A percentile compares a stretch with the other conserved stretches of the same genome.
These are phyloP conservation scores for Fusarium hostae DNA, from an alignment of 2,329 filamentous ascomycete species.

Conservation along the genomic window DNA sequence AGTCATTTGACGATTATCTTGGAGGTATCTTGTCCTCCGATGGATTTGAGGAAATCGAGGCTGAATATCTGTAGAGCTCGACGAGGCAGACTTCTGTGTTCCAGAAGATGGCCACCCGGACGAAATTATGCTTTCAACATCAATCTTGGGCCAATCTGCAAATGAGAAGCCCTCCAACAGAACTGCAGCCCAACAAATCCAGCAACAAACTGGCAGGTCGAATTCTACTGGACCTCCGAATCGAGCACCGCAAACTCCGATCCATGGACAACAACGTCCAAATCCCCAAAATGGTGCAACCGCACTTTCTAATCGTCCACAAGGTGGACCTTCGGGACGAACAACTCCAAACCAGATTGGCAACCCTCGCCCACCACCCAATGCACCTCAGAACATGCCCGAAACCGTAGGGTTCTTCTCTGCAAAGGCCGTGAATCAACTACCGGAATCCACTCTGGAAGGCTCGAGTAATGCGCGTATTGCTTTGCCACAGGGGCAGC, in stretches of 20 bases:
- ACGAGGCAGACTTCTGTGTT: constrained; percentile 80
- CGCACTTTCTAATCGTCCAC: constrained; percentile 38
- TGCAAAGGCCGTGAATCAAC: constrained; percentile 70
- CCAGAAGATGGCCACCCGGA: constrained; percentile 78
- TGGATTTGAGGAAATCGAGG: constrained; percentile 51
- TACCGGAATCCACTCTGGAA: constrained; percentile 58
- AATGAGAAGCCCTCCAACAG: constrained; percentile 38
- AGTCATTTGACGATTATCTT: constrained; percentile 64
- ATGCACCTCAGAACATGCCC: constrained; percentile 37
- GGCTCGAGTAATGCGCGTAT: constrained; percentile 54
- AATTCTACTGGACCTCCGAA: constrained; percentile 29
- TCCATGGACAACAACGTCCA: constrained; percentile 43
- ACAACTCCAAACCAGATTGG: constrained; percentile 37
- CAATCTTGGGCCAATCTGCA: constrained; percentile 31
- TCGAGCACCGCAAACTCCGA: constrained; percentile 50
- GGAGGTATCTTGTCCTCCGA: constrained; percentile 58
- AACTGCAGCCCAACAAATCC: constrained; percentile 33
- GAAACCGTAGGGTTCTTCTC: constrained; percentile 75
- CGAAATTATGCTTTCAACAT: constrained; percentile 70
- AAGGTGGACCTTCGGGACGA: constrained; percentile 21
- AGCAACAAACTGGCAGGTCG: constrained; percentile 37
- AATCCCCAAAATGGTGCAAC: constrained; percentile 36
- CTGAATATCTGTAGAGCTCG: constrained; percentile 68
- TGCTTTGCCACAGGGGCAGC: constrained; percentile 57
- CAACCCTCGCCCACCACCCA: constrained; percentile 48